Conservation (phyloP, 202 grass and related monocot species). For the Bolboschoenoplectus hybrid region DNA sequence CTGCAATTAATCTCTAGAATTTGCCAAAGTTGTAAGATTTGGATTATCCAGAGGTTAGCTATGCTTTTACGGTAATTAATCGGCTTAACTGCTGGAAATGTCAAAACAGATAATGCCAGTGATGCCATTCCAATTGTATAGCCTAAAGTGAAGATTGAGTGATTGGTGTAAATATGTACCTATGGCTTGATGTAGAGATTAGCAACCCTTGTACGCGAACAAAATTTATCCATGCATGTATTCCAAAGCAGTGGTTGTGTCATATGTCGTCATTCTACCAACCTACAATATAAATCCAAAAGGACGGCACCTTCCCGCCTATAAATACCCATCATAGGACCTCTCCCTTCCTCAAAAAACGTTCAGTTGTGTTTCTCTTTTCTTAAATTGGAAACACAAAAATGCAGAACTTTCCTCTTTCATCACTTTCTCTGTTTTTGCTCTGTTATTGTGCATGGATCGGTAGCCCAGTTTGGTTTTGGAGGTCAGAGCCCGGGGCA, state of each 20-base stretch:
- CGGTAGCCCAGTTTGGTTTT: slow-evolving; percentile 28
- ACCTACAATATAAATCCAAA: slow-evolving; percentile 22
- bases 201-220: neutral
- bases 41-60: neutral
- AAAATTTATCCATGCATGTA: neutral
- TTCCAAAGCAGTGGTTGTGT: neutral
- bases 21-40: neutral
- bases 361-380: neutral
- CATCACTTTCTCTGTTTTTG: slow-evolving; percentile 30
- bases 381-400: neutral
- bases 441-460: slow-evolving; percentile 38
- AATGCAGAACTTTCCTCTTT: slow-evolving; percentile 31
- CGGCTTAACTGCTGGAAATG: neutral
- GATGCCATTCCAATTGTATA: neutral
- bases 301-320: neutral
- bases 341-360: neutral
- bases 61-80: neutral
- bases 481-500: slow-evolving; percentile 38
- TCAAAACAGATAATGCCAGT: neutral
- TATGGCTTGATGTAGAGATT: neutral
- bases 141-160: neutral
- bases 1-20: neutral
- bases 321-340: neutral
- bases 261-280: neutral
- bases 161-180: no score